Base-by-base conservation (phyloP, 2,329 filamentous ascomycete genomes). In the Aspergillus unguis region DNA sequence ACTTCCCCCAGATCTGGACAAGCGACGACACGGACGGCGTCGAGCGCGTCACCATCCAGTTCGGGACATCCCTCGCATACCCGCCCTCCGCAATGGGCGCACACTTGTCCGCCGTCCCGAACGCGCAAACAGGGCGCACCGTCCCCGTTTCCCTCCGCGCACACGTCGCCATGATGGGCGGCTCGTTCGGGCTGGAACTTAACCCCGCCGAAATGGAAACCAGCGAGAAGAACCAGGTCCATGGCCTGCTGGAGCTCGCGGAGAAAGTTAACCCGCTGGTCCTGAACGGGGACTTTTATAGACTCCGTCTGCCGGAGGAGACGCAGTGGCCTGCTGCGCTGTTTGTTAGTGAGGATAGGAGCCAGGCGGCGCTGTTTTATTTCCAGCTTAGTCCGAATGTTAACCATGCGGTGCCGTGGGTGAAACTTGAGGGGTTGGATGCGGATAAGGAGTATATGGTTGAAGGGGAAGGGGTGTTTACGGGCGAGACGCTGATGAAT, bases 161-260 rank as follows among this genome's bases (percentile, higher is more conserved):
- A 0, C 83, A 86, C 50, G 84, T 86, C 0, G 84, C 84, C 5
- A 82, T 85, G 73, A 86, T 86, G 84, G 84, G 84, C 50, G 84
- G 84, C 2, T 84, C 81, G 0, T 86, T 86, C 58, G 84, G 84
- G 0, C 76, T 86, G 8, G 84, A 87, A 63, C 75, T 87, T 6
- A 76, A 85, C 61, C 84, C 84, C 0, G 70, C 69, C 0, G 72
- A 78, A 6, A 75, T 84, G 17, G 17, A 17, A 17, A 17, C 17
- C 17, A 17, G 17, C 17, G 17, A 17, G 17, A 17, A 17, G 17
- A 17, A 17, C 17, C 17, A 17, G 29, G 74, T 87, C 0, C 83
- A 84, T 0, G 72, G 62, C 0, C 71, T 86, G 1, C 79, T 87
- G 53, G 71, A 67, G 0, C 71, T 80, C 5, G 78, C 82, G 2